Percentiles rank a stretch among this genome's conserved stretches.
Conservation (phyloP, 495 filamentous ascomycete species). For the Emericellopsis terricola region DNA sequence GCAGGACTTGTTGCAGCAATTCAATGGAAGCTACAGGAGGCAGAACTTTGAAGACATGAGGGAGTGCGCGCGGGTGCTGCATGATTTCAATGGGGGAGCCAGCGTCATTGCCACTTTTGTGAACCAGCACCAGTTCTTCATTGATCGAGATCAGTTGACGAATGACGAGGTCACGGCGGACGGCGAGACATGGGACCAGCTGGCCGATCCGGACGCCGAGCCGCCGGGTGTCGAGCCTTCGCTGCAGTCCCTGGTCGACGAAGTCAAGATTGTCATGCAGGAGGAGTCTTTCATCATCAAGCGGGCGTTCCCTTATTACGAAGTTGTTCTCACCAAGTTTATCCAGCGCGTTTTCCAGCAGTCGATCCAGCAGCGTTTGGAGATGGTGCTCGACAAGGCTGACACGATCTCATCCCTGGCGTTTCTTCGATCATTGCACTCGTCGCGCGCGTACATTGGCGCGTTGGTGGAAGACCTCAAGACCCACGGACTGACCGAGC, state of each 20-base stretch:
- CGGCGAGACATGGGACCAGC: constrained; percentile 68
- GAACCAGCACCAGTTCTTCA: constrained; percentile 98
- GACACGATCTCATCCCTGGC: constrained; percentile 77
- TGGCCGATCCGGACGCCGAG: constrained; percentile 87
- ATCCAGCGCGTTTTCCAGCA: constrained; percentile 94
- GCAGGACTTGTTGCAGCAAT: constrained; percentile 87
- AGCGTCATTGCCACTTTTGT: constrained; percentile 92
- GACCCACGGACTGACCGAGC: constrained; percentile 82
- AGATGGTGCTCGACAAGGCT: constrained; percentile 92
- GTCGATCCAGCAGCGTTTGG: constrained; percentile 85
- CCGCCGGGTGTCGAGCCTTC: constrained; percentile 82
- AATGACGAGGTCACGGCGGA: constrained; percentile 78
- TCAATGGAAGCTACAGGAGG: constrained; percentile 86
- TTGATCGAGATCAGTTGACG: constrained; percentile 75
- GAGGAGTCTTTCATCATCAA: constrained; percentile 93
- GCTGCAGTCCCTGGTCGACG: constrained; percentile 77
- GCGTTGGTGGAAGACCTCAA: constrained; percentile 83
- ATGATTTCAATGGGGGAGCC: constrained; percentile 89
- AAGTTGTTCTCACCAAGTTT: constrained; percentile 81
- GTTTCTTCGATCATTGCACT: constrained; percentile 80
- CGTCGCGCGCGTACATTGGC: constrained; percentile 71
- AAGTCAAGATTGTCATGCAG: constrained; percentile 89
- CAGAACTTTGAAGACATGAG: constrained; percentile 94
- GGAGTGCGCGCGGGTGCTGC: constrained; percentile 79
- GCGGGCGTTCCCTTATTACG: constrained; percentile 87